These are phyloP conservation scores for Urochloa ruziziensis DNA, from an alignment of 176 grass and related monocot genomes.

Conservation along the genomic window DNA sequence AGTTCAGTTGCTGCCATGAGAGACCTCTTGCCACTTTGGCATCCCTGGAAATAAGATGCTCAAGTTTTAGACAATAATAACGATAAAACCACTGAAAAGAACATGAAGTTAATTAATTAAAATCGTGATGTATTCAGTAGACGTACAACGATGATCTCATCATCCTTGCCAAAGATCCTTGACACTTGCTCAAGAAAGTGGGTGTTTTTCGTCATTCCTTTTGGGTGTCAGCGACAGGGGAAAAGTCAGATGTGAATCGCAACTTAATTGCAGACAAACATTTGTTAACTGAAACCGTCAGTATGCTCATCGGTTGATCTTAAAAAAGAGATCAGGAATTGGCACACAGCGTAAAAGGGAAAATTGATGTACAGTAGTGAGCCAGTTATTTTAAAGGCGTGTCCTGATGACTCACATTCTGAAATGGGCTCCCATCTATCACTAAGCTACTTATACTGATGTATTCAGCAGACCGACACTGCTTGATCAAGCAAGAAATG, in stretches of 20 bases:
- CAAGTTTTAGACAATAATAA: not conserved
- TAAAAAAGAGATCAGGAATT: not conserved
- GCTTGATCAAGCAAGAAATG: not conserved
- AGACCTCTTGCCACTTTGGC: slow-evolving; percentile 77
- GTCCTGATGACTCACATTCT: too few relatives aligned
- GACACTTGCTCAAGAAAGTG: slow-evolving; percentile 69
- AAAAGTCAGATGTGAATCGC: not conserved
- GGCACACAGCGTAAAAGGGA: not conserved
- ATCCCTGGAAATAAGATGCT: slow-evolving; percentile 50
- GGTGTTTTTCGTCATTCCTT: slow-evolving; percentile 71
- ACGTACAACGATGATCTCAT: slow-evolving; percentile 74
- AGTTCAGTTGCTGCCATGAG: slow-evolving; percentile 74
- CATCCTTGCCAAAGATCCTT: slow-evolving; percentile 45
- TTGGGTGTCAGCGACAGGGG: not conserved
- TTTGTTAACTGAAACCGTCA: not conserved
- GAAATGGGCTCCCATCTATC: too few relatives aligned
- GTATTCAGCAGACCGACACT: too few relatives aligned
- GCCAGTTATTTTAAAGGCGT: too few relatives aligned
- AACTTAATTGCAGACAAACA: not conserved
- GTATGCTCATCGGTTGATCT: not conserved
- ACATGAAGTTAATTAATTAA: too few relatives aligned
- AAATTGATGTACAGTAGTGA: not conserved
- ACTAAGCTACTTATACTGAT: too few relatives aligned
- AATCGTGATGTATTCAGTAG: not conserved
- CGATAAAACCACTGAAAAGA: not conserved